Evolutionary conservation across 2,329 filamentous ascomycete species (phyloP), one percentile per base, ranked within the genome.

Genomic region (Tolypocladium album): DNA sequence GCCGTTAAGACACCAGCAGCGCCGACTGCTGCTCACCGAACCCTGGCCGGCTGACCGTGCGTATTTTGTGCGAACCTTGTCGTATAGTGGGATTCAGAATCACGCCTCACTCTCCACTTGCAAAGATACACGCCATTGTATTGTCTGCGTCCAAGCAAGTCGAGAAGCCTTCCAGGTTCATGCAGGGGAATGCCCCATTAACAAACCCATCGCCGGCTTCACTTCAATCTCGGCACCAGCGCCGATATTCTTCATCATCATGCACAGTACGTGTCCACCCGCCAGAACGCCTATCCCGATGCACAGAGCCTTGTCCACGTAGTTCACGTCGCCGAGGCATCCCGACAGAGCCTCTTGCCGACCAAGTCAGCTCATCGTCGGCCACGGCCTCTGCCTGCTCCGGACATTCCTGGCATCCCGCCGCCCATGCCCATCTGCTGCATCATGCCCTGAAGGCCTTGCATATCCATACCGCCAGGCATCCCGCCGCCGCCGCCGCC

Each of bases 381-480:
- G 15, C 59, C 56, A 5, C 56, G 53, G 34, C 58, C 55, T 38
- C 55, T 40, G 2, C 56, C 47, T 7, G 24, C 40, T 7, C 65
- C 68, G 8, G 68, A 64, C 71, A 74, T 69, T 6, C 66, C 69
- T 1, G 68, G 66, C 70, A 71, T 71, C 43, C 72, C 71, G 20
- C 82, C 74, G 9, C 82, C 82, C 81, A 87, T 84, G 31, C 82
- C 82, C 83, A 87, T 86, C 69, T 86, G 83, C 72, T 82, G 78
- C 88, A 90, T 82, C 89, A 94, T 90, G 66, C 88, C 87, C 71
- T 88, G 55, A 2, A 57, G 55, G 15, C 40, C 40, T 17, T 36
- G 85, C 85, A 94, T 88, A 63, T 88, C 87, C 75, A 88, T 83
- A 61, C 88, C 82, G 36, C 87, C 86, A 63, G 88, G 87, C 79